Percentiles rank a stretch among this genome's conserved stretches.
These are phyloP conservation scores for Trichosporon sp. DNA, from an alignment of 1,284 basidiomycete genomes.

Conservation along the genomic window DNA sequence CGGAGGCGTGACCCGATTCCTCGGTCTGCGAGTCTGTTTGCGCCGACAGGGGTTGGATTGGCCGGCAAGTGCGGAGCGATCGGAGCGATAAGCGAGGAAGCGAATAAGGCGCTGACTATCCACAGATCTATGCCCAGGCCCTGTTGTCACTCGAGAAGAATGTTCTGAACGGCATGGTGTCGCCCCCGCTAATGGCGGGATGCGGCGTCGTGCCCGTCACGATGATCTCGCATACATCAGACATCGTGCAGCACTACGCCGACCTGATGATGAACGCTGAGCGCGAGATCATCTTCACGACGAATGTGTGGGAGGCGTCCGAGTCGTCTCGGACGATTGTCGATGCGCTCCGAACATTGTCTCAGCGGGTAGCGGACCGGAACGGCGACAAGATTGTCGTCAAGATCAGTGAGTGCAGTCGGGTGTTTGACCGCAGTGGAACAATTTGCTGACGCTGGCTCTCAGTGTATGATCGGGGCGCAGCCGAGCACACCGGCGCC, in stretches of 20 bases:
- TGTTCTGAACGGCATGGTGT: slow-evolving; percentile 27
- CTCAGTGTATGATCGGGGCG: slow-evolving; percentile 30
- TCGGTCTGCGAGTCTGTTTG: not conserved
- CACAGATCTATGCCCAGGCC: slow-evolving; percentile 28
- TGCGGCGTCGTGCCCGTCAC: slow-evolving; percentile 27
- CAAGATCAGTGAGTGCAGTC: slow-evolving; percentile 28
- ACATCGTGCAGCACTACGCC: slow-evolving; percentile 35
- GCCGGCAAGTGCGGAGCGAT: no score
- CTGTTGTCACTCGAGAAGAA: slow-evolving; percentile 26
- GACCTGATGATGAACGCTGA: slow-evolving; percentile 30
- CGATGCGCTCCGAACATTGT: slow-evolving; percentile 31
- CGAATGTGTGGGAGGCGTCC: slow-evolving; percentile 37
- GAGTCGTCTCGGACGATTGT: slow-evolving; percentile 23
- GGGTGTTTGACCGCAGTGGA: slow-evolving; percentile 28
- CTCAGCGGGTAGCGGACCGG: slow-evolving; percentile 23
- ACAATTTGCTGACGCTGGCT: not conserved
- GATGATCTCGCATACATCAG: slow-evolving; percentile 33
- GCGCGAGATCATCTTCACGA: slow-evolving; percentile 34
- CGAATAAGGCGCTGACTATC: not conserved
- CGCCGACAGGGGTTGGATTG: no score
- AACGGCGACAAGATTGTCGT: slow-evolving; percentile 29
- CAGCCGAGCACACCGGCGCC: slow-evolving; percentile 14
- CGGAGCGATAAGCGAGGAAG: not conserved
- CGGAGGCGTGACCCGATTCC: not conserved
- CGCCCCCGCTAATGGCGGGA: slow-evolving; percentile 26